Evolutionary conservation across 768 basidiomycete genomes (phyloP).

Genomic region (Calvatia gigantea): DNA sequence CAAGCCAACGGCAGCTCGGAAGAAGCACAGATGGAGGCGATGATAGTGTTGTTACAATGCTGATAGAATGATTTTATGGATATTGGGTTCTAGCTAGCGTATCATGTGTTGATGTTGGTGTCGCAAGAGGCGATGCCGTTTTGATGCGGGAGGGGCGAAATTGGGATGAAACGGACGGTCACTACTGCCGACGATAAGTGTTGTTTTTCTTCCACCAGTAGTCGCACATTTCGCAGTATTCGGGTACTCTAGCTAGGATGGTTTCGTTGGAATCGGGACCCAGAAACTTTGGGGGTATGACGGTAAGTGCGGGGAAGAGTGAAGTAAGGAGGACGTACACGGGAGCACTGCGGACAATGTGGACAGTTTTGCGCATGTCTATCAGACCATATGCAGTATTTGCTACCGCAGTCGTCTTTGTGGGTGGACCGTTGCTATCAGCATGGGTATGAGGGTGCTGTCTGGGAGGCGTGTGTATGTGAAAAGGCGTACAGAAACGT

Average conservation of each 20-base stretch:
- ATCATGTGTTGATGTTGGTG: background rate
- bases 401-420: conserved; percentile 54
- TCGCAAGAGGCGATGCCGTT: conserved; percentile 6
- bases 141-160: conserved; percentile 10
- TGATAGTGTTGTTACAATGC: conserved; percentile 11
- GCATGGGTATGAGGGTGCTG: conserved; percentile 12
- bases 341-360: conserved; percentile 40
- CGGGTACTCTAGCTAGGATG: conserved; percentile 44
- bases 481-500: conserved; percentile 49
- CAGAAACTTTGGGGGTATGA: conserved; percentile 45
- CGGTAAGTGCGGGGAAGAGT: conserved; percentile 10
- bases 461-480: conserved; percentile 8
- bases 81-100: conserved; percentile 1
- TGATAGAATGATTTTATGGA: background rate
- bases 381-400: conserved; percentile 35
- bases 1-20: conserved; percentile 6
- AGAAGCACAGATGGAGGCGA: conserved; percentile 2
- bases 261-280: conserved; percentile 70
- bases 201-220: conserved; percentile 55
- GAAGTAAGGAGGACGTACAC: conserved; percentile 28
- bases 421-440: conserved; percentile 45
- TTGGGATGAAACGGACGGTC: conserved; percentile 7
- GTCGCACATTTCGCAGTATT: conserved; percentile 55
- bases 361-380: conserved; percentile 31
- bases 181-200: conserved; percentile 33